Percentiles rank a stretch among this genome's conserved stretches.
phyloP scores from a whole-genome alignment of 139 green algal genomes.

The Gonium pectorale region DNA sequence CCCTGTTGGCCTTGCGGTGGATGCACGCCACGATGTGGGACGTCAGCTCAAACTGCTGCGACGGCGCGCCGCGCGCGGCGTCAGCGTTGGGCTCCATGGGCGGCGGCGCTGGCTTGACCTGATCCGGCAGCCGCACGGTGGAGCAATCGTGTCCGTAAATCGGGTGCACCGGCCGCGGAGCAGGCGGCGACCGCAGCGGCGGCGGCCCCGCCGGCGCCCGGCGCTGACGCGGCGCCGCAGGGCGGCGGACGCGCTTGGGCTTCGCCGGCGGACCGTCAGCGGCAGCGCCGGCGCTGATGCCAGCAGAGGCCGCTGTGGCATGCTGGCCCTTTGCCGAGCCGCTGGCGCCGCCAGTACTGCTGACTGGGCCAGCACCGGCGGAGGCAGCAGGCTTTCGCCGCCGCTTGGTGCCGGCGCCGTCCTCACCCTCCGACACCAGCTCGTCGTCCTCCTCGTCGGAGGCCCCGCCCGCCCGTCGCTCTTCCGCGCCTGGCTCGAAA shows the following conservation, averaged over 20 bases:
- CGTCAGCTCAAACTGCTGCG: conserved; percentile 16
- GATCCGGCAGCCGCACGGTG: neutral
- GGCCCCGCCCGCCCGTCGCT: neutral
- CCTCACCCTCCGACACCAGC: neutral
- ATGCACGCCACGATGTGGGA: no score
- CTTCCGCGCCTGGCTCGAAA: neutral
- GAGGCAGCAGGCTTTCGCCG: neutral
- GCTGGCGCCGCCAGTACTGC: neutral
- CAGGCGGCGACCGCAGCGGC: neutral
- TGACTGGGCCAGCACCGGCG: neutral
- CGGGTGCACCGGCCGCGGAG: neutral
- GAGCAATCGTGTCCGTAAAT: neutral
- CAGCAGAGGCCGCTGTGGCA: no score
- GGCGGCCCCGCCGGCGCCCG: neutral
- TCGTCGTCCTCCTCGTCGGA: neutral
- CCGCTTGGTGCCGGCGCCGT: neutral
- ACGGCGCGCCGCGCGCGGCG: neutral
- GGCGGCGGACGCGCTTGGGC: neutral
- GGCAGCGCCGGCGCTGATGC: neutral
- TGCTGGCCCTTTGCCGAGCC: neutral
- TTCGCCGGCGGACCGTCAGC: neutral
- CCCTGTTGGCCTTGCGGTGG: neutral
- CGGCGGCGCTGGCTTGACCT: conserved; percentile 9
- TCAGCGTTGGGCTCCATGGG: conserved; percentile 1
- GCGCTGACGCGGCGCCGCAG: neutral